Conservation (phyloP, 768 basidiomycete genomes). For the Lentinula boryana region DNA sequence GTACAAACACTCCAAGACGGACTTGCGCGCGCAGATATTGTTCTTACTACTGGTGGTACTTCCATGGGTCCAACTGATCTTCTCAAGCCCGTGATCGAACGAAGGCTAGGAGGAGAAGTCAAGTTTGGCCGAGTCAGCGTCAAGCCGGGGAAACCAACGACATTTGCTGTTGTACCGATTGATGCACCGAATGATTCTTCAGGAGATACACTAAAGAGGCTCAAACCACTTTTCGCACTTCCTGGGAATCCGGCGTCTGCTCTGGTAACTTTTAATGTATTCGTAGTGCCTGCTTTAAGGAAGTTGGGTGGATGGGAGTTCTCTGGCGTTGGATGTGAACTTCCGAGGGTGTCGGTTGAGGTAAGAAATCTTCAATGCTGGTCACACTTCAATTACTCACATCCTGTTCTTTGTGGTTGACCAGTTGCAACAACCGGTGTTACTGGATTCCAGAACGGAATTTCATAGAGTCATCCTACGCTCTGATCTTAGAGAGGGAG, state of each 20-base stretch:
- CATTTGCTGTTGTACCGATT: constrained; percentile 72
- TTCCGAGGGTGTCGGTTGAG: constrained; percentile 60
- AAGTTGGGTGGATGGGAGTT: constrained; percentile 58
- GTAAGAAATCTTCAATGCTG: constrained; percentile 27
- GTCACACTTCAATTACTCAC: not conserved
- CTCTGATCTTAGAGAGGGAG: constrained; percentile 21
- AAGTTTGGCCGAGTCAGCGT: constrained; percentile 85
- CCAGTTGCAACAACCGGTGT: constrained; percentile 57
- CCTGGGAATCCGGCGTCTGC: constrained; percentile 90
- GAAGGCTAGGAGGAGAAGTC: constrained; percentile 64
- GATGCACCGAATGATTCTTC: not conserved
- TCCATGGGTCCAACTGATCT: constrained; percentile 89
- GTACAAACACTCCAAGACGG: constrained; percentile 51
- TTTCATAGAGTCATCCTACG: constrained; percentile 75
- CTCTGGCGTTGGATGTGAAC: constrained; percentile 37
- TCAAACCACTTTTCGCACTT: constrained; percentile 73
- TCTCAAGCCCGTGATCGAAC: constrained; percentile 84
- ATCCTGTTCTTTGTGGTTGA: not conserved
- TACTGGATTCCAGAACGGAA: constrained; percentile 68
- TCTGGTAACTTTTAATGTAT: constrained; percentile 79
- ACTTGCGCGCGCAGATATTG: constrained; percentile 58
- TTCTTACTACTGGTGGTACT: constrained; percentile 85
- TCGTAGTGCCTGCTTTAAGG: constrained; percentile 77
- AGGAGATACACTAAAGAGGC: constrained; percentile 14
- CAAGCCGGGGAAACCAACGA: constrained; percentile 86